Evolutionary conservation across 257 asterid species (phyloP).

Genomic region (Lantana camara): DNA sequence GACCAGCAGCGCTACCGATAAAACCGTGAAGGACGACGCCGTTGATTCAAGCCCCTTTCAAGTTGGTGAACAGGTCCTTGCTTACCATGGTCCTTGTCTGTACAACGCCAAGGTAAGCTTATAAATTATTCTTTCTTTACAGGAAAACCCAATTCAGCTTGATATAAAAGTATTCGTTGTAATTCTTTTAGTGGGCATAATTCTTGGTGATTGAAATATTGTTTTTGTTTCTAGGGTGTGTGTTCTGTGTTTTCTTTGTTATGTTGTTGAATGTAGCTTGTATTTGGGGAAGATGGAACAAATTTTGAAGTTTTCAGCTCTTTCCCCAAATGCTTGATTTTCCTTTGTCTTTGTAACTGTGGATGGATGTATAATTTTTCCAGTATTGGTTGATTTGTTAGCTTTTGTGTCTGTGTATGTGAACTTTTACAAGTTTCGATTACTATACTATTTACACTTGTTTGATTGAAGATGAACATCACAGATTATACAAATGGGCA

Average conservation of each 20-base stretch:
- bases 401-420: too few species aligned
- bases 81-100: slow-evolving; percentile 45
- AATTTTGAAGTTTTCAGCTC: neutral
- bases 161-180: neutral
- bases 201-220: neutral
- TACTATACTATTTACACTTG: too few species aligned
- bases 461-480: too few species aligned
- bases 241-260: neutral
- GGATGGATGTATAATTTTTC: neutral
- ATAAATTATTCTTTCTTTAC: neutral
- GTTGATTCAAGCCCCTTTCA: slow-evolving; percentile 43
- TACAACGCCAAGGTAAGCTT: slow-evolving; percentile 73
- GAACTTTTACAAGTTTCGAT: too few species aligned
- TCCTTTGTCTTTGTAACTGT: neutral
- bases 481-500: too few species aligned
- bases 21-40: slow-evolving; percentile 34
- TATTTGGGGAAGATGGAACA: slow-evolving; percentile 9
- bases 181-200: too few species aligned
- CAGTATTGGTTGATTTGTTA: neutral
- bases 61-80: slow-evolving; percentile 72
- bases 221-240: neutral
- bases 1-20: slow-evolving; percentile 22
- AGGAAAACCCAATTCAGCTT: slow-evolving; percentile 8
- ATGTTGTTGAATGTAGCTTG: neutral
- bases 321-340: neutral